phyloP scores from a whole-genome alignment of 2,329 filamentous ascomycete species.

The Parafenestella ontariensis region DNA sequence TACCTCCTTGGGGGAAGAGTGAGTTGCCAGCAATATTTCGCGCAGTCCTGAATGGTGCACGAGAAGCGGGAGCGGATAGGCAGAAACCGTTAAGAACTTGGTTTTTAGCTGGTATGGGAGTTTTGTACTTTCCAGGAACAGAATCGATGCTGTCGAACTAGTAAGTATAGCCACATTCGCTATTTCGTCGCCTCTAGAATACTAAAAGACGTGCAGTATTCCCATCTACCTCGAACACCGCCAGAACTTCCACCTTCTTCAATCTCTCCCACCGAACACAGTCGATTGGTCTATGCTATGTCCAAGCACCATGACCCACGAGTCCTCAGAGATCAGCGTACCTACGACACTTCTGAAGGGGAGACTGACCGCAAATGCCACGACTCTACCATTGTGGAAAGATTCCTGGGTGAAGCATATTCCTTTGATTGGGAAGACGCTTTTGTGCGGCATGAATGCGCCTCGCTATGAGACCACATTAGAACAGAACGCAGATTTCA shows the following conservation, averaged over 20 bases:
- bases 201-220: slow-evolving; percentile 31
- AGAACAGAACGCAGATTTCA: slow-evolving; percentile 54
- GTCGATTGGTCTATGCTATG: slow-evolving; percentile 48
- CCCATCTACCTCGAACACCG: slow-evolving; percentile 48
- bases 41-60: slow-evolving; percentile 44
- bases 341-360: slow-evolving; percentile 30
- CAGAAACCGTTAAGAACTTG: slow-evolving; percentile 48
- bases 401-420: slow-evolving; percentile 42
- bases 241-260: slow-evolving; percentile 39
- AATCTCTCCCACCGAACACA: slow-evolving; percentile 27
- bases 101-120: slow-evolving; percentile 48
- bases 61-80: slow-evolving; percentile 44
- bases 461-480: slow-evolving; percentile 47
- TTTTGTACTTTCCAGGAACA: slow-evolving; percentile 48
- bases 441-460: slow-evolving; percentile 38
- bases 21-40: slow-evolving; percentile 48
- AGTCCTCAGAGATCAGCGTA: slow-evolving; percentile 37
- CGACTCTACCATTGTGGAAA: slow-evolving; percentile 44
- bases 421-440: slow-evolving; percentile 41
- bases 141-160: slow-evolving; percentile 36
- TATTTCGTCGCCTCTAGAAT: neutral
- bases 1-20: slow-evolving; percentile 48
- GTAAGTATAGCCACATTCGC: slow-evolving; percentile 30
- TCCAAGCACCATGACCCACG: slow-evolving; percentile 42
- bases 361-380: slow-evolving; percentile 38